Evolutionary conservation across 169 alveolate genomes (phyloP), one percentile per base, ranked within the genome.

Genomic region (Plasmodium fragile): DNA sequence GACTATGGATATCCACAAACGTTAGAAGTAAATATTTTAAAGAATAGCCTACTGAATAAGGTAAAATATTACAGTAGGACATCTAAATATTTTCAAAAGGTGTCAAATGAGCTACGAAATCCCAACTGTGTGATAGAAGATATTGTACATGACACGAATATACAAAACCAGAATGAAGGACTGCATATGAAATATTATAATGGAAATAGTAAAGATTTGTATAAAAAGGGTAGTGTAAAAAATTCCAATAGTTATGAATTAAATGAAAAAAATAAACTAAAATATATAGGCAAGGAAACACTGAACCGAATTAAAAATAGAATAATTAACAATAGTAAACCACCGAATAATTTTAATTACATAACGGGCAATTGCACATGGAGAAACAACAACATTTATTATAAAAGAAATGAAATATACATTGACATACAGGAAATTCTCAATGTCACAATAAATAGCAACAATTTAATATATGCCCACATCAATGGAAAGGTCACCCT

Each of bases 1-100:
- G 99, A 98, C 95, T 98, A 92, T 92, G 99, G 99, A 32, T 98
- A 98, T 83, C 99, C 99, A 34, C 99, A 99, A 96, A 93, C 98
- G 53, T 96, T 98, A 83, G 95, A 97, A 92, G 98, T 99, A 0
- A 99, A 98, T 79, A 96, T 96, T 92, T 98, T 99, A 71, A 98
- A 98, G 92, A 95, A 96, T 73, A 93, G 97, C 81, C 93, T 95
- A 59, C 92, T 81, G 81, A 96, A 95, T 87, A 84, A 84, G 78
- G 84, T 84, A 0, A 84, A 84, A 72, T 84, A 84, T 69, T 84
- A 84, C 78, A 84, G 93, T 52, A 84, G 70, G 11, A 84, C 93
- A 2, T 84, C 93, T 16, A 73, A 75, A 49, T 84, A 84, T 16
- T 84, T 84, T 36, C 85, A 84, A 10, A 84, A 75, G 39, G 22